A percentile compares a stretch with the other conserved stretches of the same genome.
Conservation (phyloP, 2,329 filamentous ascomycete species). For the Fusarium clavum region DNA sequence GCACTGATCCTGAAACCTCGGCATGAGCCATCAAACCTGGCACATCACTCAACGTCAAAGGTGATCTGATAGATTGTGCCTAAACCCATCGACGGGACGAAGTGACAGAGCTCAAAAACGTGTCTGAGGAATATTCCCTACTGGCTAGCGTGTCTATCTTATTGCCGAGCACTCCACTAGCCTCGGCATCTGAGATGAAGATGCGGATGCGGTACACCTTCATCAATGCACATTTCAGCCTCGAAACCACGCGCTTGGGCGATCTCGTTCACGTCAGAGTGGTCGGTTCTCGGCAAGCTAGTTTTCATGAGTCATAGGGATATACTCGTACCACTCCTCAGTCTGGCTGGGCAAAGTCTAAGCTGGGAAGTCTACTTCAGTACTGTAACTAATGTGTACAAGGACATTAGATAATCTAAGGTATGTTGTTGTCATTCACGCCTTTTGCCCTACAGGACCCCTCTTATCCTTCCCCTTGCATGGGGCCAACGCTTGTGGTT, state of each 20-base stretch:
- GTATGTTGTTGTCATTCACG: conserved; percentile 25
- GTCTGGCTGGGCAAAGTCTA: conserved; percentile 5
- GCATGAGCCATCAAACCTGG: conserved; percentile 6
- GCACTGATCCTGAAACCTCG: conserved; percentile 9
- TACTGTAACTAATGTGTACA: conserved; percentile 4
- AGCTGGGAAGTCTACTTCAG: neutral
- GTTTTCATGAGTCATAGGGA: neutral
- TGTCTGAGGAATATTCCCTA: conserved; percentile 7
- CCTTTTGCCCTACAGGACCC: conserved; percentile 15
- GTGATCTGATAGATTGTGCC: conserved; percentile 10
- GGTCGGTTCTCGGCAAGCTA: neutral
- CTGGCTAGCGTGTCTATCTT: conserved; percentile 1
- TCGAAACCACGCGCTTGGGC: conserved; percentile 3
- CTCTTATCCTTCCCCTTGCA: conserved; percentile 12
- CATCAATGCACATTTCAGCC: conserved; percentile 17
- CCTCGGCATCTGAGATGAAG: conserved; percentile 33
- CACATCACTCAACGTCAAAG: conserved; percentile 6
- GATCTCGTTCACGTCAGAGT: conserved; percentile 12
- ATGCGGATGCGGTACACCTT: conserved; percentile 11
- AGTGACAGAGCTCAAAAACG: conserved; percentile 16
- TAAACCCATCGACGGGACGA: neutral
- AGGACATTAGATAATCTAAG: conserved; percentile 7
- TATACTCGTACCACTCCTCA: neutral
- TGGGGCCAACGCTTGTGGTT: conserved; percentile 19
- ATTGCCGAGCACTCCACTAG: conserved; percentile 28